These are phyloP conservation scores for Lasiosphaeria hispida DNA, from an alignment of 495 filamentous ascomycete species.

Conservation along the genomic window DNA sequence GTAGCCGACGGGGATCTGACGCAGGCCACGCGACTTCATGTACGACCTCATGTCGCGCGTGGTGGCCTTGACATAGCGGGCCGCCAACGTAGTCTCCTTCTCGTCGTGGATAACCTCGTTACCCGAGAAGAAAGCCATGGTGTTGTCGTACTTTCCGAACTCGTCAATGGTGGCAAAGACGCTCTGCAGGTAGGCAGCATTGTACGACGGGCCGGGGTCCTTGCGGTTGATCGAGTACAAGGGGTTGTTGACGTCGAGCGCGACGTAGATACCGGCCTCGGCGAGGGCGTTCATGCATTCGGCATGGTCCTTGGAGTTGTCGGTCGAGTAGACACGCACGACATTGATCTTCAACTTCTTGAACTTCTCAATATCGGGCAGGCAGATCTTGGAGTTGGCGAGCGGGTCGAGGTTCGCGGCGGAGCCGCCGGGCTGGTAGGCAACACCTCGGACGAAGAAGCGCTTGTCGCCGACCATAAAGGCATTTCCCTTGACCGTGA, in stretches of 20 bases:
- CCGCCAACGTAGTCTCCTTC: conserved; percentile 65
- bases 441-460: conserved; percentile 94
- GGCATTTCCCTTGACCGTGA: conserved; percentile 53
- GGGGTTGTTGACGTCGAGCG: conserved; percentile 68
- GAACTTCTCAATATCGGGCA: conserved; percentile 83
- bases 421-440: conserved; percentile 93
- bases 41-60: conserved; percentile 91
- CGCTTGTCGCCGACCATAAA: conserved; percentile 82
- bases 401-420: conserved; percentile 71
- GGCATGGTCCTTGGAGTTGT: conserved; percentile 82
- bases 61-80: conserved; percentile 90
- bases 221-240: conserved; percentile 33
- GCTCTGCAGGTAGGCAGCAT: conserved; percentile 85
- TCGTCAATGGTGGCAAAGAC: conserved; percentile 92
- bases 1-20: conserved; percentile 87
- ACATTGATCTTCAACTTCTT: conserved; percentile 85
- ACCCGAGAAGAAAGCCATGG: conserved; percentile 92
- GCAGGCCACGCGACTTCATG: conserved; percentile 69
- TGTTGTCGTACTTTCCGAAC: conserved; percentile 87
- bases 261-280: conserved; percentile 88
- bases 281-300: conserved; percentile 81
- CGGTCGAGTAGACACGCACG: conserved; percentile 90
- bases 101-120: conserved; percentile 96
- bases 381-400: conserved; percentile 67
- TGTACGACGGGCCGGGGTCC: conserved; percentile 76